phyloP scores from a whole-genome alignment of 345 rosid genomes.

The Nephelium lappaceum region DNA sequence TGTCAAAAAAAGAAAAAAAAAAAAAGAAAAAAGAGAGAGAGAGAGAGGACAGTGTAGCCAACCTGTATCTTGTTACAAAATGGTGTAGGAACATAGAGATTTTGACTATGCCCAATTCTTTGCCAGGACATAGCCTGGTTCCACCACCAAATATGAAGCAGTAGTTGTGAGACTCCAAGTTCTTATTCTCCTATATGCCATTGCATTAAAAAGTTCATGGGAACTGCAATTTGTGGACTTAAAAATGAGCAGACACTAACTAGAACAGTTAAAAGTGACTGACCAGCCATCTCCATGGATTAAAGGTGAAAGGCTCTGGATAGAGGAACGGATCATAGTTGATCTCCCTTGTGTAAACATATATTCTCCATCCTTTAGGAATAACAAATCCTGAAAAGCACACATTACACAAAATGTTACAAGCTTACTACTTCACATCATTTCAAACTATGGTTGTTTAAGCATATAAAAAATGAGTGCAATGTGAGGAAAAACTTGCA shows the following conservation, averaged over 20 bases:
- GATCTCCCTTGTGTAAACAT: slow-evolving; percentile 68
- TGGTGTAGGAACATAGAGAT: slow-evolving; percentile 41
- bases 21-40: too few relatives aligned
- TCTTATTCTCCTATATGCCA: slow-evolving; percentile 29
- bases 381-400: slow-evolving; percentile 40
- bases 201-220: neutral
- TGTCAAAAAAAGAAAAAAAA: neutral
- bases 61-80: slow-evolving; percentile 46
- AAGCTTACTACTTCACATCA: neutral
- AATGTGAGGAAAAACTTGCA: neutral
- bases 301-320: slow-evolving; percentile 65
- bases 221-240: neutral
- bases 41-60: too few relatives aligned
- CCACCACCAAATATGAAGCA: slow-evolving; percentile 49
- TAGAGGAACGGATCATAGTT: slow-evolving; percentile 71
- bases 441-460: neutral
- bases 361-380: slow-evolving; percentile 62
- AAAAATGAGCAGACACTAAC: neutral
- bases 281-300: slow-evolving; percentile 93
- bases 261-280: slow-evolving; percentile 4
- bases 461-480: too few relatives aligned
- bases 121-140: slow-evolving; percentile 46
- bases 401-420: neutral
- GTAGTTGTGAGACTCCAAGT: slow-evolving; percentile 34
- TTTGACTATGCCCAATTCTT: slow-evolving; percentile 35